A percentile compares a stretch with the other conserved stretches of the same genome.
Evolutionary conservation across 768 basidiomycete genomes (phyloP).

Genomic region (Phallus indusiatus): DNA sequence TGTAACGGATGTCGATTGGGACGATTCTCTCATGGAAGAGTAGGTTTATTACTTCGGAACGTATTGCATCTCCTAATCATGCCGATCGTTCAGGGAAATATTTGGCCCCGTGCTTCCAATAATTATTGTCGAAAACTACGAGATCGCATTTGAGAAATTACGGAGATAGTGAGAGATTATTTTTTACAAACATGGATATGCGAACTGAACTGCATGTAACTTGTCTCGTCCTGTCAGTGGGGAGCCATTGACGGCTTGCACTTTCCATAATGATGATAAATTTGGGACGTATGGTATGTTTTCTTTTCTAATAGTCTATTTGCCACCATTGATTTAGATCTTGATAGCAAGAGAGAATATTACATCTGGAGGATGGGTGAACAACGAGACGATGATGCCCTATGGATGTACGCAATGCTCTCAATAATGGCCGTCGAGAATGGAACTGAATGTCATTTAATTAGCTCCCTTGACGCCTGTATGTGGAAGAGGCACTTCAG

Average conservation of each 20-base stretch:
- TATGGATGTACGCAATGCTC: background rate
- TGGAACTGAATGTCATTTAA: background rate
- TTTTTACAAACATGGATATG: background rate
- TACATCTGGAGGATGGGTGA: background rate
- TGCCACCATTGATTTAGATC: background rate
- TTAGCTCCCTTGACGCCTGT: background rate
- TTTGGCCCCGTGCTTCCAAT: background rate
- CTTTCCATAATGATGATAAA: background rate
- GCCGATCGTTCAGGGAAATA: background rate
- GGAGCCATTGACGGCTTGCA: background rate
- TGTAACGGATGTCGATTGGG: constrained; percentile 47
- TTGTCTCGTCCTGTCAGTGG: background rate
- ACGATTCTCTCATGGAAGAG: constrained; percentile 75
- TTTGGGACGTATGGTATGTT: background rate
- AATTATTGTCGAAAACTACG: background rate
- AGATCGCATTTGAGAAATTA: background rate
- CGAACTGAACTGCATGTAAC: background rate
- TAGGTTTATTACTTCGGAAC: constrained; percentile 24
- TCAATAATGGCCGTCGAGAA: background rate
- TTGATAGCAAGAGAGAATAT: background rate
- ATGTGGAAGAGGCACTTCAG: background rate
- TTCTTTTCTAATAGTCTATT: background rate
- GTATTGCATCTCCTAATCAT: background rate
- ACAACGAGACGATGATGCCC: background rate
- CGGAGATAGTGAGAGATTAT: background rate